These are phyloP conservation scores for Sedum album DNA, from an alignment of 164 flowering plant genomes.

Conservation along the genomic window DNA sequence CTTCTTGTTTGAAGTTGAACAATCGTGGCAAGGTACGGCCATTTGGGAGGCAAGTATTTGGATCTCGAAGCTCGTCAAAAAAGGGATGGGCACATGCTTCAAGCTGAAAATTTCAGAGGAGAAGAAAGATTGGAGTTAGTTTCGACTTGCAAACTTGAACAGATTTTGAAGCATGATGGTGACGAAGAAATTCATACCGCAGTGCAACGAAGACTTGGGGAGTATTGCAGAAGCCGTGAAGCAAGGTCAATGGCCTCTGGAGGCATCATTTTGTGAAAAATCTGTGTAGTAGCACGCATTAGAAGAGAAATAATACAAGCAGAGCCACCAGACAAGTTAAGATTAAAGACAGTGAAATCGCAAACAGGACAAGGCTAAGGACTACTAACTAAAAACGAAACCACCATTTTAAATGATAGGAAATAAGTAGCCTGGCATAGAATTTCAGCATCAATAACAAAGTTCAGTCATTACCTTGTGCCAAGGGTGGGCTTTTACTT, in stretches of 20 bases:
- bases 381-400: too few species aligned
- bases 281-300: neutral
- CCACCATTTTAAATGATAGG: too few species aligned
- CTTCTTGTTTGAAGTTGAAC: slow-evolving; percentile 9
- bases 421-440: too few species aligned
- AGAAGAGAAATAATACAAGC: neutral
- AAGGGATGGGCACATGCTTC: too few species aligned
- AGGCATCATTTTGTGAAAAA: neutral
- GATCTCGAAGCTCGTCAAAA: slow-evolving; percentile 4
- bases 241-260: neutral
- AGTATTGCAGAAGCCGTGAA: slow-evolving; percentile 4
- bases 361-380: too few species aligned
- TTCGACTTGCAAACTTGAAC: neutral
- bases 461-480: neutral
- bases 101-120: neutral
- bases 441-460: too few species aligned
- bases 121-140: neutral
- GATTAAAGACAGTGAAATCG: too few species aligned
- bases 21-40: slow-evolving; percentile 4
- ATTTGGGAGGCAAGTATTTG: slow-evolving; percentile 1
- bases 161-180: neutral
- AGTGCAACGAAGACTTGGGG: too few species aligned
- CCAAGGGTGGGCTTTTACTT: too few species aligned
- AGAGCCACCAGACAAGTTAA: too few species aligned
- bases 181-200: neutral